Conservation (phyloP, 495 filamentous ascomycete species). For the Lentithecium fluviatile region DNA sequence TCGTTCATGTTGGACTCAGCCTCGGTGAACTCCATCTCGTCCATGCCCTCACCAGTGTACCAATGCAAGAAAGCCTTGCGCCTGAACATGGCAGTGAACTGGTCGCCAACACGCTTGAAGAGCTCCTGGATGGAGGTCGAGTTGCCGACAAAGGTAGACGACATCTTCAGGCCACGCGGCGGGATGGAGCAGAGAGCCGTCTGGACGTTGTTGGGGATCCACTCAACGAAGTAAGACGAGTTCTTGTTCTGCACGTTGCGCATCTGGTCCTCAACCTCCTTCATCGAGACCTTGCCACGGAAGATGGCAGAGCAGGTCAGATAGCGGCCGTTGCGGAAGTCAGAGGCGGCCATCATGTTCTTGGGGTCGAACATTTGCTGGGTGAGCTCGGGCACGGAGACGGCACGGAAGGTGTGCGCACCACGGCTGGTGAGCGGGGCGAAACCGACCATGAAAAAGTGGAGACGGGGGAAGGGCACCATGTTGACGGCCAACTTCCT, state of each 20-base stretch:
- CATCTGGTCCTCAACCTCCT: conserved; percentile 99
- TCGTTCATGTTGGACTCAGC: conserved; percentile 99
- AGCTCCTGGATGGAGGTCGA: conserved; percentile 99
- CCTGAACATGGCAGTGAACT: conserved; percentile 99
- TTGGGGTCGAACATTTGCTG: conserved; percentile 99
- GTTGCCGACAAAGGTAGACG: conserved; percentile 98
- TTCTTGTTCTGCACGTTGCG: conserved; percentile 99
- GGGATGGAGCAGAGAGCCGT: conserved; percentile 99
- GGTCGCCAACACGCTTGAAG: conserved; percentile 99
- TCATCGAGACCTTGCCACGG: conserved; percentile 99
- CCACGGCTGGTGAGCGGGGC: conserved; percentile 97
- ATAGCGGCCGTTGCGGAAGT: conserved; percentile 99
- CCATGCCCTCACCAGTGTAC: conserved; percentile 99
- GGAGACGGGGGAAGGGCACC: conserved; percentile 99
- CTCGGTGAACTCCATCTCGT: conserved; percentile 99
- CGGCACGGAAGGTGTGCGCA: conserved; percentile 91
- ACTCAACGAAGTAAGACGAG: conserved; percentile 99
- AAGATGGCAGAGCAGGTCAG: conserved; percentile 99
- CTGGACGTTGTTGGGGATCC: conserved; percentile 99
- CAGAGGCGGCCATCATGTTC: conserved; percentile 99
- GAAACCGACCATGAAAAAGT: conserved; percentile 99
- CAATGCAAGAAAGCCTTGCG: conserved; percentile 99
- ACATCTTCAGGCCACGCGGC: conserved; percentile 98
- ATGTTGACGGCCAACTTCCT: conserved; percentile 99
- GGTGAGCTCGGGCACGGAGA: conserved; percentile 96